Evolutionary conservation across 192 early-diverging fungal species (phyloP).

Genomic region (Coemansia sp.): DNA sequence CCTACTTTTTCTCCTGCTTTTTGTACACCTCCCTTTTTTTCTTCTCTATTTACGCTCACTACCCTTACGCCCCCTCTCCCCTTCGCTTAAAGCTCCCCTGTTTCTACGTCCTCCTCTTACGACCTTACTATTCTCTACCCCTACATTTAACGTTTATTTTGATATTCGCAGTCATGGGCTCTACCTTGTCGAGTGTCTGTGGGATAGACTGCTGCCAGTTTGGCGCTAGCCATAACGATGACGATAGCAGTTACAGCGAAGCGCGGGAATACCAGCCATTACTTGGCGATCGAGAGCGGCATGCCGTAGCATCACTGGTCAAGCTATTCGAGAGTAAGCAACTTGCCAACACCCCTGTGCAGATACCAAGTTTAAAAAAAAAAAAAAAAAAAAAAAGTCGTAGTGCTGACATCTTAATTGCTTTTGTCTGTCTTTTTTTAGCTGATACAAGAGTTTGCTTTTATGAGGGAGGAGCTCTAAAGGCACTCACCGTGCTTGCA

Average conservation of each 20-base stretch:
- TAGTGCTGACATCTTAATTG: too few species aligned
- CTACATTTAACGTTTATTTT: neutral
- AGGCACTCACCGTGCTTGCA: conserved; percentile 73
- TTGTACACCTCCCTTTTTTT: neutral
- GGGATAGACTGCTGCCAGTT: neutral
- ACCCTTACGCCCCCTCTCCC: neutral
- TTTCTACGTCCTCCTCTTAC: neutral
- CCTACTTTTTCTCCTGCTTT: neutral
- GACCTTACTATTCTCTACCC: neutral
- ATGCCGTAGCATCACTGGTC: conserved; percentile 35
- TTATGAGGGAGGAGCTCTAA: conserved; percentile 74
- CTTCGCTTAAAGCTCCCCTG: neutral
- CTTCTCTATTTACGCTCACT: neutral
- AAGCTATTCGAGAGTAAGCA: conserved; percentile 38
- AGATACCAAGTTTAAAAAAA: too few species aligned
- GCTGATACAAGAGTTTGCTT: conserved; percentile 52
- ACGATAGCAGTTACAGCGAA: neutral
- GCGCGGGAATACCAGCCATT: conserved; percentile 26
- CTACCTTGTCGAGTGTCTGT: neutral
- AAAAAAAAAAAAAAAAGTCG: too few species aligned
- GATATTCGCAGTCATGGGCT: neutral
- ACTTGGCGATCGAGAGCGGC: conserved; percentile 31
- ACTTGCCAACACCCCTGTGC: neutral
- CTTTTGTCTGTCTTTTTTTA: too few species aligned
- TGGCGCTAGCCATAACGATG: neutral